Percentiles rank a stretch among this genome's conserved stretches.
These are phyloP conservation scores for barley (Hordeum vulgare) DNA, from an alignment of 176 grass and related monocot genomes.

Conservation along the genomic window MorexV3_pseudomolecules_assembly NC_058520.1:24746370-24746869, in stretches of 20 bases:
- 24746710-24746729: not conserved
- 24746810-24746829: not conserved
- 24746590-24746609: conserved; percentile 68
- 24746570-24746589: conserved; percentile 84
- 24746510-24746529: conserved; percentile 85
- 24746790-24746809: not conserved
- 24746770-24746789: not conserved
- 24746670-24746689: conserved; percentile 77
- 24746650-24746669: conserved; percentile 60
- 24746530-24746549: conserved; percentile 94
- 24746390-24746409: not conserved
- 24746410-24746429: not conserved
- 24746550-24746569: conserved; percentile 92
- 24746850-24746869: not conserved
- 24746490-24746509: conserved; percentile 95
- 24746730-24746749: not conserved
- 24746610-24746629: conserved; percentile 48
- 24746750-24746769: not conserved
- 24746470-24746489: conserved; percentile 59
- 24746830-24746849: not conserved
- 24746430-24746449: not conserved
- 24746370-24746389: not conserved
- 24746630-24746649: conserved; percentile 80
- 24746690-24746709: conserved; percentile 49
- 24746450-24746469: not conserved